Conservation (phyloP, 2,329 filamentous ascomycete species). For the Tolypocladium cylindrosporum region DNA sequence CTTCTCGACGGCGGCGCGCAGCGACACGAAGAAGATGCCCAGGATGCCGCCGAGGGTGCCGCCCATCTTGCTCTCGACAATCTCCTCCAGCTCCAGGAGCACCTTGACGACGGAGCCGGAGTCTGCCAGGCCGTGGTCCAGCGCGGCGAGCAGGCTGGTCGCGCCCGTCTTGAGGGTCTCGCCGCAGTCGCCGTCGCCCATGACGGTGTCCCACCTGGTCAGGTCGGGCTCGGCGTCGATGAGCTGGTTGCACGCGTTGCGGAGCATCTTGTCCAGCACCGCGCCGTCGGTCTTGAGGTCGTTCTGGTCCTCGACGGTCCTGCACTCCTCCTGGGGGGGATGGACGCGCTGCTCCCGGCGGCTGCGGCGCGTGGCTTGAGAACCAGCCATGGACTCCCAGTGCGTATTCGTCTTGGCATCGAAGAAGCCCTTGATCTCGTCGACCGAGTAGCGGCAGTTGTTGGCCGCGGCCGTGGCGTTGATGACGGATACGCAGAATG, state of each 20-base stretch:
- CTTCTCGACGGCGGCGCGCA: constrained; percentile 30
- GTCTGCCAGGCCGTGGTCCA: constrained; percentile 28
- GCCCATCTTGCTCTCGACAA: constrained; percentile 46
- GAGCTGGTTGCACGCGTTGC: constrained; percentile 39
- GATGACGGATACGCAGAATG: constrained; percentile 58
- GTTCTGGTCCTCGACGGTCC: constrained; percentile 24
- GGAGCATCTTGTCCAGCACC: constrained; percentile 44
- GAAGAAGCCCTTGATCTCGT: constrained; percentile 52
- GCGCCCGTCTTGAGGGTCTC: constrained; percentile 49
- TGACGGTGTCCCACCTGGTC: constrained; percentile 51
- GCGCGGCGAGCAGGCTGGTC: constrained; percentile 33
- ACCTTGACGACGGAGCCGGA: constrained; percentile 36
- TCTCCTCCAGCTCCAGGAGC: constrained; percentile 39
- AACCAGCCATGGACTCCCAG: constrained; percentile 42
- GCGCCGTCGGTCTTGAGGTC: constrained; percentile 41
- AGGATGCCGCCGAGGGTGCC: constrained; percentile 41
- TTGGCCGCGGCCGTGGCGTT: constrained; percentile 41
- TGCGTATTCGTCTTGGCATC: constrained; percentile 51
- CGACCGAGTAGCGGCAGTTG: constrained; percentile 33
- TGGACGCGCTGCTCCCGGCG: constrained; percentile 34
- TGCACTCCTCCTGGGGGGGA: constrained; percentile 21
- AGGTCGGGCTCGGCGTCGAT: constrained; percentile 51
- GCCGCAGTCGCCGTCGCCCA: constrained; percentile 59
- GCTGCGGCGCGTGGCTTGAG: constrained; percentile 25
- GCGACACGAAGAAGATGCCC: constrained; percentile 43